Conservation (phyloP, 495 filamentous ascomycete species). For the Annulohypoxylon bovei region DNA sequence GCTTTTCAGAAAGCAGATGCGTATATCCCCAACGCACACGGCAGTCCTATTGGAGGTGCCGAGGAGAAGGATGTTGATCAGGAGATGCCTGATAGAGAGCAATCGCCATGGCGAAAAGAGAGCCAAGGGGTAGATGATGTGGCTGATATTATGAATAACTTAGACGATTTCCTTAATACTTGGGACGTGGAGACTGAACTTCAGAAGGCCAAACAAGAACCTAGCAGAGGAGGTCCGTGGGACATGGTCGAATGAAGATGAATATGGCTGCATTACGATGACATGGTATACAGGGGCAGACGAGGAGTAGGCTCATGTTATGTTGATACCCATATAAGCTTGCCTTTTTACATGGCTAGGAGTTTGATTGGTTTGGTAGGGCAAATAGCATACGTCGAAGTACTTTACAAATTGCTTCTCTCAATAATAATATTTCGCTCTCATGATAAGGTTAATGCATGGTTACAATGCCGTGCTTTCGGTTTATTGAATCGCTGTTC, state of each 20-base stretch:
- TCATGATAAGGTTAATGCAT: neutral
- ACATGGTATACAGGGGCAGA: neutral
- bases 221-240: slow-evolving; percentile 9
- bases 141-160: slow-evolving; percentile 52
- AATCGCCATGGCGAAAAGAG: slow-evolving; percentile 41
- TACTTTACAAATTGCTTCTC: neutral
- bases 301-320: neutral
- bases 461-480: neutral
- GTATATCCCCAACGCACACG: neutral
- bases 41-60: neutral
- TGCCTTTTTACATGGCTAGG: slow-evolving; percentile 26
- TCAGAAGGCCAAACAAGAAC: slow-evolving; percentile 36
- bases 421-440: neutral
- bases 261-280: neutral
- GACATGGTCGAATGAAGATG: neutral
- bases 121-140: slow-evolving; percentile 51
- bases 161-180: slow-evolving; percentile 53
- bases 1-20: slow-evolving; percentile 49
- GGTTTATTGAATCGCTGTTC: neutral
- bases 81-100: slow-evolving; percentile 16
- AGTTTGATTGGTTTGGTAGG: slow-evolving; percentile 9
- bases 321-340: slow-evolving; percentile 22
- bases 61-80: slow-evolving; percentile 15
- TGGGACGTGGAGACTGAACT: slow-evolving; percentile 56
- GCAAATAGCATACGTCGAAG: neutral